phyloP scores from a whole-genome alignment of 2,329 filamentous ascomycete genomes.

The Aureobasidium namibiae region DNA sequence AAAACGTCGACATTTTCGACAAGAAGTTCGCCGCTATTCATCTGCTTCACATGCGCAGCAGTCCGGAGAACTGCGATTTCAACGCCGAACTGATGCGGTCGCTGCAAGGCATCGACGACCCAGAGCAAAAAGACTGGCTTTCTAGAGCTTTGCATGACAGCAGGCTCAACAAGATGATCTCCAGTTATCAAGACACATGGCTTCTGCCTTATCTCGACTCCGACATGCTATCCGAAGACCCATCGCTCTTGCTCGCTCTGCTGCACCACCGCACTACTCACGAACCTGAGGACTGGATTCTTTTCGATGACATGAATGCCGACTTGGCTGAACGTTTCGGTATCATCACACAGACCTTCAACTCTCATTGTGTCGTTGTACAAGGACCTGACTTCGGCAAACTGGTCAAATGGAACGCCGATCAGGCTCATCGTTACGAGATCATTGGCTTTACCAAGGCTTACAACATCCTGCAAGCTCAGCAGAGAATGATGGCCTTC shows the following conservation, averaged over 20 bases:
- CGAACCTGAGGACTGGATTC: conserved; percentile 13
- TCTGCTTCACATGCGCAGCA: not conserved
- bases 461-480: not conserved
- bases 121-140: not conserved
- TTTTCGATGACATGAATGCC: conserved; percentile 15
- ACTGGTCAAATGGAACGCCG: conserved; percentile 12
- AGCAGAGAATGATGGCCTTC: conserved; percentile 8
- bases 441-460: conserved; percentile 15
- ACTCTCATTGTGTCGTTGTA: conserved; percentile 16
- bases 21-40: not conserved
- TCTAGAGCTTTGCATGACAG: not conserved
- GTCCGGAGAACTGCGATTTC: not conserved
- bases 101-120: not conserved
- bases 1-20: not conserved
- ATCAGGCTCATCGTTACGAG: conserved; percentile 12
- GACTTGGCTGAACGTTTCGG: conserved; percentile 11
- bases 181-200: not conserved
- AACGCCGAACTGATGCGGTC: not conserved
- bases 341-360: not conserved
- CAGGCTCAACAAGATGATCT: not conserved
- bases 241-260: conserved; percentile 12
- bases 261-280: conserved; percentile 14
- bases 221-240: conserved; percentile 12
- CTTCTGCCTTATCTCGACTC: conserved; percentile 16
- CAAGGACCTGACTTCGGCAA: conserved; percentile 10